Conservation (phyloP, 176 grass and related monocot species). For the Poa annua region DNA sequence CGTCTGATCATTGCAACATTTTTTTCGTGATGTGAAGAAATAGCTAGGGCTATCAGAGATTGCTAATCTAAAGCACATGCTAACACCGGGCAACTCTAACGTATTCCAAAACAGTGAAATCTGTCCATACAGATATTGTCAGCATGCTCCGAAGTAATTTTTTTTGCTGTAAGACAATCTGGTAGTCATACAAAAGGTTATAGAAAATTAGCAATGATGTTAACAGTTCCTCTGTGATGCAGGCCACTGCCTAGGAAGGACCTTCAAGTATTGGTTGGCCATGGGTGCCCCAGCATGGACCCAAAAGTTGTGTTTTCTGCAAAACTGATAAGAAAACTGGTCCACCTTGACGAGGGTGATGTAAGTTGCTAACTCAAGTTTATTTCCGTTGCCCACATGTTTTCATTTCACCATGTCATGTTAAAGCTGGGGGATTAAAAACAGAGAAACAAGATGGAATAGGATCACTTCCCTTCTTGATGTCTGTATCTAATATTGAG, state of each 20-base stretch:
- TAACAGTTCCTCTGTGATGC: conserved; percentile 41
- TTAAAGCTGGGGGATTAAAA: not conserved
- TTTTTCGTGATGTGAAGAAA: conserved; percentile 6
- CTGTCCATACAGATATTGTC: not conserved
- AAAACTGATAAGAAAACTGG: conserved; percentile 88
- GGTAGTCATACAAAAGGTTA: not conserved
- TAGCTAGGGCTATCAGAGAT: not conserved
- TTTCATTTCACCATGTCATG: not conserved
- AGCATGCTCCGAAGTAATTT: not conserved
- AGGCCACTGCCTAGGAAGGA: conserved; percentile 85
- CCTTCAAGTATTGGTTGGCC: conserved; percentile 84
- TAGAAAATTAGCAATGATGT: not conserved
- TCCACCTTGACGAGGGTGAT: conserved; percentile 96
- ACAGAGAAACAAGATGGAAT: not conserved
- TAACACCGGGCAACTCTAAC: conserved; percentile 14
- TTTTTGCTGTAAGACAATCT: not conserved
- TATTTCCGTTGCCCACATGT: not conserved
- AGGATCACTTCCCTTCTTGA: conserved; percentile 3
- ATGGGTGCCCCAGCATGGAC: conserved; percentile 87
- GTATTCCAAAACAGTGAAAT: conserved; percentile 2
- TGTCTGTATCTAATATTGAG: not conserved
- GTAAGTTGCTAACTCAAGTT: conserved; percentile 57
- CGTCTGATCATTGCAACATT: not conserved
- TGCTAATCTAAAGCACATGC: conserved; percentile 14
- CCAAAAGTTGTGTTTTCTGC: conserved; percentile 89